Evolutionary conservation across 106 monocot genomes (phyloP).

Genomic region (Acorus calamus): DNA sequence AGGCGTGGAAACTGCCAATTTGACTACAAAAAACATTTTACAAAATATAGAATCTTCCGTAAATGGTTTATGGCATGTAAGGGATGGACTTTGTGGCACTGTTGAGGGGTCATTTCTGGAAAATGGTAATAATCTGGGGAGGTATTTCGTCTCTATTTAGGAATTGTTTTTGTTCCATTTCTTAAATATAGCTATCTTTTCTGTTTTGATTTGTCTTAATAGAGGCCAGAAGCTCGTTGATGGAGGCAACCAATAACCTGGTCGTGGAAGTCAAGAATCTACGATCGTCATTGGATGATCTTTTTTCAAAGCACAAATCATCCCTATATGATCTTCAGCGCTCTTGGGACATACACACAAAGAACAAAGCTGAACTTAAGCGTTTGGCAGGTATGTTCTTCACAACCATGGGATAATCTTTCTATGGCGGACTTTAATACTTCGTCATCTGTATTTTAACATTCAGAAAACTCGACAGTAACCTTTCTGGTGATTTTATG

Average conservation of each 20-base stretch:
- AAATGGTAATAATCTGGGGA: slow-evolving; percentile 33
- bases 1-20: slow-evolving; percentile 9
- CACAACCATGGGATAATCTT: no score
- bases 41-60: slow-evolving; percentile 33
- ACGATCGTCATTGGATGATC: slow-evolving; percentile 26
- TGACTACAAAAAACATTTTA: slow-evolving; percentile 22
- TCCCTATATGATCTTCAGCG: slow-evolving; percentile 42
- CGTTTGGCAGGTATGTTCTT: slow-evolving; percentile 47
- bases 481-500: slow-evolving; percentile 13
- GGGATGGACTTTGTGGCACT: slow-evolving; percentile 21
- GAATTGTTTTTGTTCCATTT: no score
- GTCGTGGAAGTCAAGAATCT: slow-evolving; percentile 34
- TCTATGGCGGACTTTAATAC: no score
- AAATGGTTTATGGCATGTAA: slow-evolving; percentile 41
- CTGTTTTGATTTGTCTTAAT: neutral
- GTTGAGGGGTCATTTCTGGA: slow-evolving; percentile 21
- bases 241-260: slow-evolving; percentile 19
- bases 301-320: slow-evolving; percentile 55
- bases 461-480: no score
- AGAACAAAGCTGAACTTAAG: slow-evolving; percentile 54
- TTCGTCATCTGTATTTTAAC: neutral
- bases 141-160: no score
- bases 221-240: slow-evolving; percentile 34
- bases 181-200: neutral
- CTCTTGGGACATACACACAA: slow-evolving; percentile 38